Conservation (phyloP, 805 yeast species). For the Yarrowia sp. region DNA sequence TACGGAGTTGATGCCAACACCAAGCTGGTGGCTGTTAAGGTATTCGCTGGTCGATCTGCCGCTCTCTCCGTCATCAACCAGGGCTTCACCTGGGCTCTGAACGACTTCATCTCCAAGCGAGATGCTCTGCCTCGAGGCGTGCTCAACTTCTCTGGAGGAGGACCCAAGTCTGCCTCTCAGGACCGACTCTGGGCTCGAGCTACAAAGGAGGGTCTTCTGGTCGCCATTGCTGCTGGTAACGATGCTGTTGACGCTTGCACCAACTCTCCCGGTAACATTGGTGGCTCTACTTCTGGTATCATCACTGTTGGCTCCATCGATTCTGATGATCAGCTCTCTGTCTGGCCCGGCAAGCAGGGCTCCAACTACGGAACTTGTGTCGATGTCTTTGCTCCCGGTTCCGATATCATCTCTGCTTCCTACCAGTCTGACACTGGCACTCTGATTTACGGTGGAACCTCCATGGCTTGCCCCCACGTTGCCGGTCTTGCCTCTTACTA, state of each 20-base stretch:
- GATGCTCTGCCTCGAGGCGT: constrained; percentile 48
- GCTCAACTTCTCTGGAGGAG: constrained; percentile 91
- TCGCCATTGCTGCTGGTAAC: constrained; percentile 35
- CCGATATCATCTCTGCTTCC: constrained; percentile 71
- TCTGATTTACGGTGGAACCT: constrained; percentile 73
- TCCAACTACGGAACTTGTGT: constrained; percentile 76
- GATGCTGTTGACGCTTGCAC: constrained; percentile 26
- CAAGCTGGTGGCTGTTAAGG: constrained; percentile 65
- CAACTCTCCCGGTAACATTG: constrained; percentile 25
- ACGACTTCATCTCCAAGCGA: constrained; percentile 50
- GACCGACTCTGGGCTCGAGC: constrained; percentile 91
- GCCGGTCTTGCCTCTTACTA: constrained; percentile 89
- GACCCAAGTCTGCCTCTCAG: constrained; percentile 86
- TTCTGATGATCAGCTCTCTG: background rate
- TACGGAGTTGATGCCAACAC: constrained; percentile 66
- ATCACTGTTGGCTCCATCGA: constrained; percentile 32
- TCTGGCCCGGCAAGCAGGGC: constrained; percentile 19
- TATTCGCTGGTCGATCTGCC: constrained; percentile 54
- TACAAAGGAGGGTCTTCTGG: constrained; percentile 80
- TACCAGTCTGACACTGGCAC: constrained; percentile 46
- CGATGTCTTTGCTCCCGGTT: constrained; percentile 96
- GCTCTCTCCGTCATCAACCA: constrained; percentile 37
- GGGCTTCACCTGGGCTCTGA: constrained; percentile 35
- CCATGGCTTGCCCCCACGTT: constrained; percentile 98
- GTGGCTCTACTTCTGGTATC: constrained; percentile 11